Evolutionary conservation across 192 early-diverging fungal genomes (phyloP).

Genomic region (Umbelopsis vinacea): DNA sequence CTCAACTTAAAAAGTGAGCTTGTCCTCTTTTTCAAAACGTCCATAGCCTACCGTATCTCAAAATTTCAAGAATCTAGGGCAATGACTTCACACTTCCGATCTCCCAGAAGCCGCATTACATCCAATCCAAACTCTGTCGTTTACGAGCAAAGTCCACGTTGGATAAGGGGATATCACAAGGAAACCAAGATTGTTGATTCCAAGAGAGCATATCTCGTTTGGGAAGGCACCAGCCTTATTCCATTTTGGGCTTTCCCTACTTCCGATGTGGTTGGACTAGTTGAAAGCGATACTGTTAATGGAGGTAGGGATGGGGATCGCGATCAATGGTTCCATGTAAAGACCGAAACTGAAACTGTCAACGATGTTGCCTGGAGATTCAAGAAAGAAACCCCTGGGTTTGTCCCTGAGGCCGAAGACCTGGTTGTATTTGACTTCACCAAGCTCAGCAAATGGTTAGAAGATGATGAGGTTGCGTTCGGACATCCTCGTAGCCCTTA

Average conservation of each 20-base stretch:
- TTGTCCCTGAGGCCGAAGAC: background rate
- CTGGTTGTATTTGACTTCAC: background rate
- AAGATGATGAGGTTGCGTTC: background rate
- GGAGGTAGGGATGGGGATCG: background rate
- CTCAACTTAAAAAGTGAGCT: background rate
- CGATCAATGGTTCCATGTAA: constrained; percentile 3
- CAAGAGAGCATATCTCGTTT: constrained; percentile 15
- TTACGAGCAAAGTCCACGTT: constrained; percentile 6
- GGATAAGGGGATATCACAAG: constrained; percentile 3
- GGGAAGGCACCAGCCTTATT: constrained; percentile 9
- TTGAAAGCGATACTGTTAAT: background rate
- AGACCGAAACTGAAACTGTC: background rate
- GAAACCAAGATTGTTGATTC: background rate
- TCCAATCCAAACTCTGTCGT: background rate
- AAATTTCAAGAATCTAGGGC: background rate
- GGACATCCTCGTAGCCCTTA: constrained; percentile 16
- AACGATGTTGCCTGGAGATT: background rate
- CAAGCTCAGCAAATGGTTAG: background rate
- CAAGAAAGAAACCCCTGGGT: background rate
- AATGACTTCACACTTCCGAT: background rate
- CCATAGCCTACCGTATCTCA: background rate
- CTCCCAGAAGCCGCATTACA: background rate
- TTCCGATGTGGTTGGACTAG: background rate
- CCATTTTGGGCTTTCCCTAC: constrained; percentile 17
- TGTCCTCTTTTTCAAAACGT: background rate